Evolutionary conservation across 1,284 basidiomycete genomes (phyloP).

Genomic region (Salmacisia buchloeana): DNA sequence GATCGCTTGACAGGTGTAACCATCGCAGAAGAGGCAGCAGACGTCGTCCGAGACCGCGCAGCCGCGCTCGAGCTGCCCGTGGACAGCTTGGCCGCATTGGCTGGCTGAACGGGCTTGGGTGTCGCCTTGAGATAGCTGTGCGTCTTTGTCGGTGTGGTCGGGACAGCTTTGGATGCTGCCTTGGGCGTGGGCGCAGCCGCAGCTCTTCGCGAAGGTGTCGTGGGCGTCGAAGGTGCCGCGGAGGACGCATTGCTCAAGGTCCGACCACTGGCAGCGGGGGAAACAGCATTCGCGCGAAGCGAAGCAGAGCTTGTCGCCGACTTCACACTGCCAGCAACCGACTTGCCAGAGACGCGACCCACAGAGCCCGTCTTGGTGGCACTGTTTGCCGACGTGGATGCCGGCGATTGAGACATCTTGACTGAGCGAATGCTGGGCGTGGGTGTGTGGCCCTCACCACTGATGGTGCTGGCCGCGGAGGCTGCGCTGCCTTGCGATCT

Average conservation of each 20-base stretch:
- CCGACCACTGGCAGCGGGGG: not conserved
- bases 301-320: not conserved
- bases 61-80: conserved; percentile 14
- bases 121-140: conserved; percentile 25
- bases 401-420: not conserved
- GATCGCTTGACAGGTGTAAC: conserved; percentile 9
- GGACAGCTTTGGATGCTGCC: not conserved
- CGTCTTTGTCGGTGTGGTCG: conserved; percentile 16
- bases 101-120: conserved; percentile 22
- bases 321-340: not conserved
- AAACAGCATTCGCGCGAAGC: not conserved
- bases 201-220: not conserved
- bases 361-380: not conserved
- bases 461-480: not conserved
- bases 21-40: not conserved
- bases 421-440: not conserved
- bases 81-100: conserved; percentile 12
- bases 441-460: not conserved
- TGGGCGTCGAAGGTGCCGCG: conserved; percentile 6
- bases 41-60: not conserved
- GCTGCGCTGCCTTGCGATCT: not conserved
- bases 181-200: not conserved
- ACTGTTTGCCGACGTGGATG: not conserved
- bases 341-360: not conserved
- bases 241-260: not conserved